These are phyloP conservation scores for Diaporthe longicolla DNA, from an alignment of 2,329 filamentous ascomycete species.

Conservation along the genomic window DNA sequence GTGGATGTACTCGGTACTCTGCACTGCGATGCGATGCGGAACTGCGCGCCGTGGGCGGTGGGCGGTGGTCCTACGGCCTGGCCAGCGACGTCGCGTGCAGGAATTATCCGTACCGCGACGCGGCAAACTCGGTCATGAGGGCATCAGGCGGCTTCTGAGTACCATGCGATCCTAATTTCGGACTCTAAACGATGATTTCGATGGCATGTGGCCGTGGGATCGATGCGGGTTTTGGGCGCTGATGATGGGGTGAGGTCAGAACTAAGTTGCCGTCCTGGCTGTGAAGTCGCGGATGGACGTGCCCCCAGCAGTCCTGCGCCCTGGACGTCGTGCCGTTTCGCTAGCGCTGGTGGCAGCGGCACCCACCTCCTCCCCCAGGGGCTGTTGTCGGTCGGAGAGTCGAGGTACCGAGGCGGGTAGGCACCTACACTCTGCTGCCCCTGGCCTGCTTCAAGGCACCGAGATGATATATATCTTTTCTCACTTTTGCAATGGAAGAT, in stretches of 20 bases:
- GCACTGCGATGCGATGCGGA: conserved; percentile 24
- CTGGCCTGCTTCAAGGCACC: not conserved
- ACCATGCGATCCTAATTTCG: conserved; percentile 59
- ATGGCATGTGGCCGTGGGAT: conserved; percentile 57
- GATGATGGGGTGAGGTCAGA: conserved; percentile 47
- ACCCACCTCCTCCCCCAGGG: not conserved
- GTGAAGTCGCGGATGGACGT: conserved; percentile 43
- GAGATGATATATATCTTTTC: not conserved
- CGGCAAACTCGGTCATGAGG: conserved; percentile 59
- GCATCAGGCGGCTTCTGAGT: conserved; percentile 55
- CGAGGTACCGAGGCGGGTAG: not conserved
- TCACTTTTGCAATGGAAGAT: not conserved
- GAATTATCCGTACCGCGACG: conserved; percentile 61
- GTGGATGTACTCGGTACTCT: not conserved
- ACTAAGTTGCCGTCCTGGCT: conserved; percentile 47
- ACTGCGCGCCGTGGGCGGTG: conserved; percentile 27
- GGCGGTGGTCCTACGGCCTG: conserved; percentile 32
- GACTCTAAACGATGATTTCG: conserved; percentile 60
- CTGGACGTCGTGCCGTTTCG: not conserved
- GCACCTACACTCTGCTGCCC: not conserved
- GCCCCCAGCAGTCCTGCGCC: conserved; percentile 6
- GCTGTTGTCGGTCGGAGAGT: not conserved
- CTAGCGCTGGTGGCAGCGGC: conserved; percentile 18
- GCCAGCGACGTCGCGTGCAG: conserved; percentile 60
- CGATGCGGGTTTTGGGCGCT: conserved; percentile 55